A percentile compares a stretch with the other conserved stretches of the same genome.
These are phyloP conservation scores for Pythium apleroticum DNA, from an alignment of 352 stramenopile species.

Conservation along the genomic window DNA sequence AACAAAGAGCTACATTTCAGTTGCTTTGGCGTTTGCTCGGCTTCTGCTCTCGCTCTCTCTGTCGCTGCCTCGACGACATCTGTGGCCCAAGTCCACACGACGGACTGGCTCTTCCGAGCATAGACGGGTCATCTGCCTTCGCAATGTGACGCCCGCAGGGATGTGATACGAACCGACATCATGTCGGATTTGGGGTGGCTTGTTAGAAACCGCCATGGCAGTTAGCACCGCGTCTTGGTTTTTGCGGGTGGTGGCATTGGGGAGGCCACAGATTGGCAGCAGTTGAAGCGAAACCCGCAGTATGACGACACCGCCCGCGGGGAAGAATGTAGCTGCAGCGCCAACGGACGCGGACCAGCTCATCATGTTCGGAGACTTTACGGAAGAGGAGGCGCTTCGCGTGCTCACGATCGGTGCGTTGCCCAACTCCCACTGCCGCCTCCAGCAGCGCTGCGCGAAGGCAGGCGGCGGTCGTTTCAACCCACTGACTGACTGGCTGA, in stretches of 20 bases:
- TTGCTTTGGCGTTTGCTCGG: neutral
- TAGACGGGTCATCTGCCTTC: neutral
- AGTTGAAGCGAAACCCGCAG: conserved; percentile 1
- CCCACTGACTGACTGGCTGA: conserved; percentile 7
- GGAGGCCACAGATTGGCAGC: neutral
- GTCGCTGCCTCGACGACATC: neutral
- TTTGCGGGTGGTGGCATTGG: neutral
- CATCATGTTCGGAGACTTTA: conserved; percentile 84
- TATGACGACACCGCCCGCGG: conserved; percentile 14
- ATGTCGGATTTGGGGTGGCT: neutral
- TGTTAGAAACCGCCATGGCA: neutral
- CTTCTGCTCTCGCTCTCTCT: neutral
- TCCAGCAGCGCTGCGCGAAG: neutral
- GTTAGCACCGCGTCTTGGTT: neutral
- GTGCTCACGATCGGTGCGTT: conserved; percentile 23
- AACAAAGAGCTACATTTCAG: neutral
- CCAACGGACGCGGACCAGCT: conserved; percentile 24
- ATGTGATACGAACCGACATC: conserved; percentile 2
- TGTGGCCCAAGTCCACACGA: neutral
- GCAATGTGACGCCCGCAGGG: neutral
- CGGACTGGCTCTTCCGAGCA: conserved; percentile 16
- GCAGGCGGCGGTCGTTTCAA: conserved; percentile 14
- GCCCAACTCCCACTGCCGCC: neutral
- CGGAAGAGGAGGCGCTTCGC: conserved; percentile 58
- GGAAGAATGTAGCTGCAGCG: conserved; percentile 30